A percentile compares a stretch with the other conserved stretches of the same genome.
Evolutionary conservation across 306 rosid genomes (phyloP).

Genomic region (Cucurbita pepo): DNA sequence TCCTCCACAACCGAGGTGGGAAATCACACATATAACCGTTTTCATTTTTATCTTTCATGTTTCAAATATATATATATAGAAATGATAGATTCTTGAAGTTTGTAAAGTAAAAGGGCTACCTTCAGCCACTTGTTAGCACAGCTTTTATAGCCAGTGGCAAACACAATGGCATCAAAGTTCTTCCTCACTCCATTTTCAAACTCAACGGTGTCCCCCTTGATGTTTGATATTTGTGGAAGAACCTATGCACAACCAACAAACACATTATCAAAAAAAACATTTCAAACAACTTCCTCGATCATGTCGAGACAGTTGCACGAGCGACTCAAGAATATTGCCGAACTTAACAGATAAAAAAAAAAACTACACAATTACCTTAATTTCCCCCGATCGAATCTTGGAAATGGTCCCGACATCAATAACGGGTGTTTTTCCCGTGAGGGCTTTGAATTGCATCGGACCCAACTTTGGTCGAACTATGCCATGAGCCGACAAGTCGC

Average conservation of each 20-base stretch:
- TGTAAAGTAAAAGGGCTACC: constrained; percentile 13
- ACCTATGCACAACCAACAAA: constrained; percentile 12
- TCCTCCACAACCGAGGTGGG: no score
- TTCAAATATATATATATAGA: no score
- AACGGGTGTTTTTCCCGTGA: constrained; percentile 21
- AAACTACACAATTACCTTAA: constrained; percentile 12
- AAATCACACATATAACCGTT: no score
- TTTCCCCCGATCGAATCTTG: constrained; percentile 21
- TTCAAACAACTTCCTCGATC: no score
- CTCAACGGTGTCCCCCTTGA: constrained; percentile 16
- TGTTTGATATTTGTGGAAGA: constrained; percentile 19
- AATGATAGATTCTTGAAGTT: not conserved
- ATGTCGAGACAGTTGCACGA: no score
- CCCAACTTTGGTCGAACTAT: constrained; percentile 25
- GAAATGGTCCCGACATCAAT: constrained; percentile 34
- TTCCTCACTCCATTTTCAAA: constrained; percentile 20
- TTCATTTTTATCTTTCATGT: no score
- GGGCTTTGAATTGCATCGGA: constrained; percentile 22
- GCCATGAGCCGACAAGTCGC: constrained; percentile 23
- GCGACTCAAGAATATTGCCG: no score
- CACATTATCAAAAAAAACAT: not conserved
- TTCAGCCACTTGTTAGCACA: constrained; percentile 34
- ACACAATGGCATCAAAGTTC: constrained; percentile 34
- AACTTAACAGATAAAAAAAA: no score
- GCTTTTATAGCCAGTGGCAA: constrained; percentile 57